phyloP scores from a whole-genome alignment of 202 grass and related monocot species.

The Thinopyrum obtusiflorum region DNA sequence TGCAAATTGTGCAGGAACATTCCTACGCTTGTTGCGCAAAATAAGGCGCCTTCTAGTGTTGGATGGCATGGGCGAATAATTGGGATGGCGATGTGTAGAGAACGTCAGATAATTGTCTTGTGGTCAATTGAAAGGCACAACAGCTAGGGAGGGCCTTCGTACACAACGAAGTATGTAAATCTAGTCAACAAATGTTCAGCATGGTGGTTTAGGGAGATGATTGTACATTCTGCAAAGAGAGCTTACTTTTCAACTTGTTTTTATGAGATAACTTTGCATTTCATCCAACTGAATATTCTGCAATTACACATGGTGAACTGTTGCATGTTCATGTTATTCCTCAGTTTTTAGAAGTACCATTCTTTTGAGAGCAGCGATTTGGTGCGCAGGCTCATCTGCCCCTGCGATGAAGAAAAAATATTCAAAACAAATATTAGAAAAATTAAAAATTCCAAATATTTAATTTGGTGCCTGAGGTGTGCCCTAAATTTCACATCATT shows the following conservation, averaged over 20 bases:
- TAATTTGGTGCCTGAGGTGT: no score
- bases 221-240: constrained; percentile 10
- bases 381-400: no score
- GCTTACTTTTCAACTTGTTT: background rate
- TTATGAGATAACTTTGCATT: background rate
- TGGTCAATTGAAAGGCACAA: constrained; percentile 26
- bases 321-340: background rate
- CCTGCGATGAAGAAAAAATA: no score
- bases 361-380: no score
- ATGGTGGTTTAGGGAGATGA: background rate
- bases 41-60: constrained; percentile 13
- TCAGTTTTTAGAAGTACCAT: background rate
- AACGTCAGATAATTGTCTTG: constrained; percentile 8
- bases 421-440: no score
- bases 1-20: constrained; percentile 28
- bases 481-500: no score
- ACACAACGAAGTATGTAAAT: constrained; percentile 9
- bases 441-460: no score
- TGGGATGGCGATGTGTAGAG: constrained; percentile 17
- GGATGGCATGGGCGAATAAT: background rate
- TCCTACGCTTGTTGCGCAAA: constrained; percentile 17
- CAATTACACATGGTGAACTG: constrained; percentile 1
- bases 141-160: background rate
- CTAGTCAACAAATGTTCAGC: background rate
- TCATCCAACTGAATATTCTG: constrained; percentile 9